Evolutionary conservation across 1,284 basidiomycete species (phyloP), one percentile per base, ranked within the genome.

Genomic region (Rhizopogon parksii): DNA sequence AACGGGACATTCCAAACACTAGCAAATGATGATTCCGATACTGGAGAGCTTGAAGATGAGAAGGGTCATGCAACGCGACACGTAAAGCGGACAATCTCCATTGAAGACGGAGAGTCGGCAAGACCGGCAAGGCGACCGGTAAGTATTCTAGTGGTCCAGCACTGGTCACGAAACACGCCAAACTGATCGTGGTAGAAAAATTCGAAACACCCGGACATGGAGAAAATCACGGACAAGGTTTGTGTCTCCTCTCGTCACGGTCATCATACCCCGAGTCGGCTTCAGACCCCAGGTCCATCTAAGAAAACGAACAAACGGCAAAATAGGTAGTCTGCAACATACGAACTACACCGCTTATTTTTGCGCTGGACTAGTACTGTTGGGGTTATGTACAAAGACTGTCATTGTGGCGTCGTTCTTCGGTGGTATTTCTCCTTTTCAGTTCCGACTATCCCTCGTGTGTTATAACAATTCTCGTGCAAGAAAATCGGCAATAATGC

Each of bases 101-200:
- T 17, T n/a, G 47, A 50, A 25, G 58, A 62, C 43, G 54, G 51
- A 21, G 58, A 53, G 38, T 40, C 59, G 9, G 52, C 42, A 46
- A 60, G 63, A 27, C 66, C 67, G 19, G 37, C 55, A 34, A 62
- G 66, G 49, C 60, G 67, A 53, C 51, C 47, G 56, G 64, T 69
- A 42, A 55, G 49, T 45, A 34, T 30, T 19, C 14, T 14, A 32
- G 4, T 27, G 30, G 17, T 45, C 6, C 42, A 12, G 27, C 19
- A n/a, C 15, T 11, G 27, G 17, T 34, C 47, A 21, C 4, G 3
- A 15, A 32, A 11, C 25, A 12, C 14, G n/a, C 24, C 21, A 25
- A 25, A 9, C 15, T 47, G 43, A 47, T 19, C 46, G 24, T 1
- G 3, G 21, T 32, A 67, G 66, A 67, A 62, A 53, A 58, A 60